These are phyloP conservation scores for Starmerella stellata DNA, from an alignment of 805 yeast genomes.

Conservation along the genomic window DNA sequence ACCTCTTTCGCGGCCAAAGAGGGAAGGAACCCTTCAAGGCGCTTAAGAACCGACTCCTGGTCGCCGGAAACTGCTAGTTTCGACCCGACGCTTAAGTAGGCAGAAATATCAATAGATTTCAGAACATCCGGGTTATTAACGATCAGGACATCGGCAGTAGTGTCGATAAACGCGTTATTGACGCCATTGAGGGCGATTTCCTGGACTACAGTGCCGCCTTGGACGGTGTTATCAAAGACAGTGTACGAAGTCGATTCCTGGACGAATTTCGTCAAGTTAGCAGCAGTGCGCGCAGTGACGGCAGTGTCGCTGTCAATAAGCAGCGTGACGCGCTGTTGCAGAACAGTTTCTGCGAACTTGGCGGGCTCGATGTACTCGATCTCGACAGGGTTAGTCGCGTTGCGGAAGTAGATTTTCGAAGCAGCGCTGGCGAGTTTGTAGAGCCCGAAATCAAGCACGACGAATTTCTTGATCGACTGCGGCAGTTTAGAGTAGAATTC, in stretches of 20 bases:
- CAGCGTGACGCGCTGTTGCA: neutral
- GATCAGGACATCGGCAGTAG: slow-evolving; percentile 44
- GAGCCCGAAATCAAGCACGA: slow-evolving; percentile 52
- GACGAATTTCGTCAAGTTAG: slow-evolving; percentile 10
- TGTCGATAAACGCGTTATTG: slow-evolving; percentile 17
- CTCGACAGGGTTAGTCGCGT: neutral
- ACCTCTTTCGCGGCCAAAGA: slow-evolving; percentile 35
- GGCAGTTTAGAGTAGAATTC: neutral
- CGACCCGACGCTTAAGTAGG: slow-evolving; percentile 40
- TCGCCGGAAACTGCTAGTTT: slow-evolving; percentile 28
- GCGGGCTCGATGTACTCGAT: too few relatives aligned
- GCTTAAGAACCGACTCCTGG: slow-evolving; percentile 33
- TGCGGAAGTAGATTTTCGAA: slow-evolving; percentile 6
- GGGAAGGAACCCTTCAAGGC: slow-evolving; percentile 38
- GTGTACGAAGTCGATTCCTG: slow-evolving; percentile 34
- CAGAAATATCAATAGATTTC: slow-evolving; percentile 40
- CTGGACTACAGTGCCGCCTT: slow-evolving; percentile 61
- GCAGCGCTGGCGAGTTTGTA: slow-evolving; percentile 47
- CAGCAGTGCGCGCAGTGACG: slow-evolving; percentile 11
- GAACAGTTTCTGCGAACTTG: neutral
- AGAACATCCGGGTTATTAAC: slow-evolving; percentile 45
- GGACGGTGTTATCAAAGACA: slow-evolving; percentile 50
- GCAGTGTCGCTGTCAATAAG: slow-evolving; percentile 16
- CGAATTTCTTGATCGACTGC: slow-evolving; percentile 19
- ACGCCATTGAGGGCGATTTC: slow-evolving; percentile 34